Base-by-base conservation (phyloP, 116 monocot species). In the Thalassia testudinum region DNA sequence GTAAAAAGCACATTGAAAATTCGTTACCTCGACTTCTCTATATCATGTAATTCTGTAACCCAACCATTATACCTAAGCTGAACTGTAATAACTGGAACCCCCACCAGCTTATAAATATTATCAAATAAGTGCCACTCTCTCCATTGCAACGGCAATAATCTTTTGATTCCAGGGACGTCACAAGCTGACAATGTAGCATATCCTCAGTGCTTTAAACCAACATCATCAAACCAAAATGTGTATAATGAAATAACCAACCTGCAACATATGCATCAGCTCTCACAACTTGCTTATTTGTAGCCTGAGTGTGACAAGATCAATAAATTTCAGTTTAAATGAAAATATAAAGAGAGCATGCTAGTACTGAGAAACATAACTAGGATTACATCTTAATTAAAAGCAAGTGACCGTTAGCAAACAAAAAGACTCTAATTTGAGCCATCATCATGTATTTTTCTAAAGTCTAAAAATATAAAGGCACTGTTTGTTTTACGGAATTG, bases 161-260 rank as follows among this genome's bases (percentile, higher is more conserved):
- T 88, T 74, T 97, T 97, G 42, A 97, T 97, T 54, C 95, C 95
- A 73, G 95, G 95, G 29, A 97, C 85, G 77, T 97, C 95, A 68
- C 89, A 97, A 17, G 95, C 95, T 97, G 74, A 21, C 59, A 73
- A 19, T 15, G 29, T 59, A 29, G 20, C 7, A 54, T 45, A 45
- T 16, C n/a, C n/a, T n/a, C n/a, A n/a, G n/a, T n/a, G n/a, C n/a
- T n/a, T n/a, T n/a, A n/a, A n/a, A n/a, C n/a, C n/a, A n/a, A n/a
- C n/a, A n/a, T n/a, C n/a, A n/a, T n/a, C n/a, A n/a, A n/a, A n/a
- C n/a, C n/a, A n/a, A n/a, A n/a, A n/a, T n/a, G n/a, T n/a, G n/a
- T n/a, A n/a, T n/a, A n/a, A n/a, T n/a, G n/a, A n/a, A n/a, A 50
- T 42, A 18, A 63, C 73, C 70, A 43, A 95, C 95, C 95, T 82